Evolutionary conservation across 257 asterid genomes (phyloP), one percentile per base, ranked within the genome.

Genomic region (Coffea eugenioides): DNA sequence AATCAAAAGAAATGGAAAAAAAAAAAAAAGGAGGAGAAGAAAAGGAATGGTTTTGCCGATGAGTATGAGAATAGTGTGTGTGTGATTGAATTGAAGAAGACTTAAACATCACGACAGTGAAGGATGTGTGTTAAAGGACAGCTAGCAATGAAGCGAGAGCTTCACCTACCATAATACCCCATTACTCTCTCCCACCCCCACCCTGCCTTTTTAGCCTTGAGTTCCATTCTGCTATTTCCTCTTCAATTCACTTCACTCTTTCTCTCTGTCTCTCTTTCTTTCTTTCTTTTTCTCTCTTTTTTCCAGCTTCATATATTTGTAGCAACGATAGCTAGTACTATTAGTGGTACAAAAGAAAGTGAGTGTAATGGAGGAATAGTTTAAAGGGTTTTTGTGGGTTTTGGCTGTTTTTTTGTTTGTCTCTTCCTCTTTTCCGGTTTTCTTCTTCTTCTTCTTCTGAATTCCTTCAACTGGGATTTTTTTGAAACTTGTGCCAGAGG

Each of bases 61-160:
- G 48, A 45, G 8, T 45, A 46, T 46, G 51, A 7, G 36, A 75
- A 8, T 54, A 84, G 41, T 80, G 76, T 23, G 78, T 23, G 82
- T 21, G 54, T 41, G 41, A 48, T 46, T 48, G 88, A n/a, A 78
- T 79, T 83, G 85, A 84, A 80, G 86, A 84, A 84, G 88, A 82
- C 97, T 93, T 93, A 78, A 93, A 90, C 91, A 87, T 88, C 91
- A 94, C 90, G 96, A 94, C 83, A 88, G 90, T 69, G 91, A 88
- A 77, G 80, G 73, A 64, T 75, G 91, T 77, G 88, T 75, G 90
- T 79, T 59, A 79, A 86, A 80, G 76, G 90, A 86, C 97, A 94
- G 97, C 97, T 94, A 82, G 97, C 98, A 92, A 82, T 92, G 93
- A 89, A 82, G 79, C 90, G 62, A 84, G 84, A 90, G 77, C 70